Percentiles rank a stretch among this genome's conserved stretches.
These are phyloP conservation scores for Thinopyrum elongatum DNA, from an alignment of 176 grass and related monocot genomes.

Conservation along the genomic window DNA sequence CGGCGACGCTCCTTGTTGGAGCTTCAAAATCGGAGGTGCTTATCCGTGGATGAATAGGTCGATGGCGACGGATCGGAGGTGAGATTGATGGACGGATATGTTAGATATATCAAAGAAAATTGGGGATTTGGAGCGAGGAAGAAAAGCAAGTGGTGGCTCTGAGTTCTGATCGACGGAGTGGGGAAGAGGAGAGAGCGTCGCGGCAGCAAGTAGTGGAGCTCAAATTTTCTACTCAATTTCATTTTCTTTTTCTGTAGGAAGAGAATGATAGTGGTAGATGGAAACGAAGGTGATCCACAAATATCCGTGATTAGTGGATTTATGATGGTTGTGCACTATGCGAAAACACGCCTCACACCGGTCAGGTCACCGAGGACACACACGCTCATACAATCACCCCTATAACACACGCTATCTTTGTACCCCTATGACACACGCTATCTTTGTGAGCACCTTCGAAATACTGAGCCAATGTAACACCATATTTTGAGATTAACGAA, in stretches of 20 bases:
- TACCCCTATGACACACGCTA: too few relatives aligned
- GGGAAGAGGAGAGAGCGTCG: slow-evolving; percentile 27
- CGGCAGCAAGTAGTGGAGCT: slow-evolving; percentile 40
- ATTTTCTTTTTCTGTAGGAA: background rate
- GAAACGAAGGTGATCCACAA: background rate
- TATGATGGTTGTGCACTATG: slow-evolving; percentile 5
- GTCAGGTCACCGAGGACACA: too few relatives aligned
- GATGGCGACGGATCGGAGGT: slow-evolving; percentile 26
- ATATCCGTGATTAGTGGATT: slow-evolving; percentile 35
- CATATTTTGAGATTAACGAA: too few relatives aligned
- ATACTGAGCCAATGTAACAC: too few relatives aligned
- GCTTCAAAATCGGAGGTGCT: background rate
- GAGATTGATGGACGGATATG: slow-evolving; percentile 9
- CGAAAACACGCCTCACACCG: too few relatives aligned
- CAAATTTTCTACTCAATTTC: slow-evolving; percentile 19
- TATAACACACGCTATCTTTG: too few relatives aligned
- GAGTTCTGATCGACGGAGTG: slow-evolving; percentile 41
- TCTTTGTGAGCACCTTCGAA: too few relatives aligned
- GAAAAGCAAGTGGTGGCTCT: slow-evolving; percentile 5
- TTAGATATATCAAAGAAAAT: slow-evolving; percentile 5
- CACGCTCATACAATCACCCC: too few relatives aligned
- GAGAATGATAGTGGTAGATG: slow-evolving; percentile 17
- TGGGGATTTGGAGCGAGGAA: background rate
- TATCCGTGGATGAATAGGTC: background rate
- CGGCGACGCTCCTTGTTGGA: background rate